Conservation (phyloP, 495 filamentous ascomycete species). For the Aspergillus saccharolyticus region DNA sequence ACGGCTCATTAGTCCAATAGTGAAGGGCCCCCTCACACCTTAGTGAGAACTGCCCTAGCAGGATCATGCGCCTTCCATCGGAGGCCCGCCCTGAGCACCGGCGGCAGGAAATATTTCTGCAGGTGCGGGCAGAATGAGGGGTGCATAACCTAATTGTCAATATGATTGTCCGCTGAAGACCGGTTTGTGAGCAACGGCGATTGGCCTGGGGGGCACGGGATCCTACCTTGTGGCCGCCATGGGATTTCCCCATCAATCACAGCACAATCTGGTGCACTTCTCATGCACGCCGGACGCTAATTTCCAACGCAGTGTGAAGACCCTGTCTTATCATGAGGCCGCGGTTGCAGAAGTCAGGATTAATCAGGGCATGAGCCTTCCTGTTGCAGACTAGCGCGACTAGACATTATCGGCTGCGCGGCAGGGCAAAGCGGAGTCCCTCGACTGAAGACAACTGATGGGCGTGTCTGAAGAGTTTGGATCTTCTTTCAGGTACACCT, state of each 20-base stretch:
- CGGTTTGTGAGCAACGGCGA: background rate
- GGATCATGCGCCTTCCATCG: background rate
- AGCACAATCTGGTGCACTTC: background rate
- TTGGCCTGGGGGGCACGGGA: background rate
- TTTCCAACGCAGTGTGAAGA: background rate
- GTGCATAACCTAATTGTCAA: background rate
- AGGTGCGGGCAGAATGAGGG: background rate
- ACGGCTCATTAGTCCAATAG: too few relatives aligned
- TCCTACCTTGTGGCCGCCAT: background rate
- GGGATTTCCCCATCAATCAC: background rate
- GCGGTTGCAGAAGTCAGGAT: background rate
- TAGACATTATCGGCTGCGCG: background rate
- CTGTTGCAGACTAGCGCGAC: background rate
- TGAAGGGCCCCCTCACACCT: too few relatives aligned
- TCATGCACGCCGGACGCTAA: background rate
- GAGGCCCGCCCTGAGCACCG: background rate
- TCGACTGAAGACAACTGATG: background rate
- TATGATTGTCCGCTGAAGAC: background rate
- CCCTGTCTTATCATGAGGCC: background rate
- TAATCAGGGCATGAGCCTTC: background rate
- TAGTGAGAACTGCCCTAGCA: background rate
- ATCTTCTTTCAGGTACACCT: background rate
- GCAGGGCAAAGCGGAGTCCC: background rate
- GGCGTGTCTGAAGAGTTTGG: background rate
- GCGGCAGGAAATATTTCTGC: background rate